These are phyloP conservation scores for Amylocystis lapponica DNA, from an alignment of 768 basidiomycete species.

Conservation along the genomic window DNA sequence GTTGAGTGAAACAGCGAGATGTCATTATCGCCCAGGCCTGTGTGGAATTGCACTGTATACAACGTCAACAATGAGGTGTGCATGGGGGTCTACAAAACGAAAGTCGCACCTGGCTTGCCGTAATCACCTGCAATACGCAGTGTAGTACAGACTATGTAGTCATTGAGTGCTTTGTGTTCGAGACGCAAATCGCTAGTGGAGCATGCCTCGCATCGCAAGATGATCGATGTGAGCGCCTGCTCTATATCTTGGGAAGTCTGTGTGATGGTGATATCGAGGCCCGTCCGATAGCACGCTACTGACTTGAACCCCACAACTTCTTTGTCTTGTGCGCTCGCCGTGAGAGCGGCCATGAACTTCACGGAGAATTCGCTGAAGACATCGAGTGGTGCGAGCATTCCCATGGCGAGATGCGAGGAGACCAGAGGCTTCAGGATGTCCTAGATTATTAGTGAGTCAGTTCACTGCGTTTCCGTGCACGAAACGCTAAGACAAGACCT, in stretches of 20 bases:
- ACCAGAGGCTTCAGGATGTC: constrained; percentile 21
- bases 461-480: not conserved
- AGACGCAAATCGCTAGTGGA: constrained; percentile 42
- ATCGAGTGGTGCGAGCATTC: not conserved
- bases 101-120: constrained; percentile 52
- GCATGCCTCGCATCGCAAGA: constrained; percentile 30
- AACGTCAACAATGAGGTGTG: not conserved
- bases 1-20: constrained; percentile 52
- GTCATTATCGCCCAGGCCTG: constrained; percentile 74
- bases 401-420: constrained; percentile 5
- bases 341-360: constrained; percentile 33
- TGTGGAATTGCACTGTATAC: constrained; percentile 73
- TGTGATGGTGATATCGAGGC: constrained; percentile 43
- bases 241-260: constrained; percentile 13
- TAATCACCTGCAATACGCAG: constrained; percentile 46
- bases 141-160: constrained; percentile 52
- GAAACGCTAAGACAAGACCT: constrained; percentile 51
- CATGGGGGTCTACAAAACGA: not conserved
- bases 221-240: constrained; percentile 25
- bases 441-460: constrained; percentile 1
- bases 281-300: constrained; percentile 72
- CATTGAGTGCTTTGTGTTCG: constrained; percentile 58
- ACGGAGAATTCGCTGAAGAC: constrained; percentile 21
- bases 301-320: constrained; percentile 71
- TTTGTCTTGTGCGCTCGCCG: constrained; percentile 32